phyloP scores from a whole-genome alignment of 495 filamentous ascomycete genomes.

The Aspergillus conjunctus region DNA sequence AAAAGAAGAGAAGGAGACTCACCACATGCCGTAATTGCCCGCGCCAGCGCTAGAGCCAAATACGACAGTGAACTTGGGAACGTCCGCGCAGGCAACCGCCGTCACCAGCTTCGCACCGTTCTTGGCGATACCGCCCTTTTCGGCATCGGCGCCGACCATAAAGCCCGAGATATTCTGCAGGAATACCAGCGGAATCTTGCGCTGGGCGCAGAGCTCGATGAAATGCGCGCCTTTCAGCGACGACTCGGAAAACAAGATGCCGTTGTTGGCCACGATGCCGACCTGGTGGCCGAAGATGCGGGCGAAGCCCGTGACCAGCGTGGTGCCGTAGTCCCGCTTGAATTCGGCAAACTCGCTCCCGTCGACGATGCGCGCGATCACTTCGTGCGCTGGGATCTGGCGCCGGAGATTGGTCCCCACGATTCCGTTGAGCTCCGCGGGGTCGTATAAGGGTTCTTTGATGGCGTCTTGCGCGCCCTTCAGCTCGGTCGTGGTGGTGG shows the following conservation, averaged over 20 bases:
- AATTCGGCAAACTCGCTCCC: slow-evolving; percentile 90
- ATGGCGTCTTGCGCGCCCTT: slow-evolving; percentile 31
- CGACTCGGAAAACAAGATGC: slow-evolving; percentile 91
- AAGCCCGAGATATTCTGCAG: slow-evolving; percentile 97
- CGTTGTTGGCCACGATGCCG: slow-evolving; percentile 95
- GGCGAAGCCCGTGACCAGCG: slow-evolving; percentile 91
- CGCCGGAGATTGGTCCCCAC: slow-evolving; percentile 85
- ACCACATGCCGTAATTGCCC: slow-evolving; percentile 84
- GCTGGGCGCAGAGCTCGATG: slow-evolving; percentile 93
- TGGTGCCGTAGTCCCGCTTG: slow-evolving; percentile 88
- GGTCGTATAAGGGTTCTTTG: slow-evolving; percentile 79
- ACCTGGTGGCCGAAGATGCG: slow-evolving; percentile 88
- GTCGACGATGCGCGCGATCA: slow-evolving; percentile 94
- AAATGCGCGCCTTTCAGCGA: slow-evolving; percentile 96
- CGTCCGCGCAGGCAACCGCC: slow-evolving; percentile 90
- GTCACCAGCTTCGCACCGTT: slow-evolving; percentile 97
- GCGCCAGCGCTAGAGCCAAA: slow-evolving; percentile 79
- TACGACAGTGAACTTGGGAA: slow-evolving; percentile 96
- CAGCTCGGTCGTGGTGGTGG: slow-evolving; percentile 27
- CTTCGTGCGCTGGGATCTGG: slow-evolving; percentile 81
- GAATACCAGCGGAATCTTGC: slow-evolving; percentile 87
- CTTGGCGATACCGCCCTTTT: slow-evolving; percentile 94
- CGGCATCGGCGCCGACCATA: slow-evolving; percentile 94
- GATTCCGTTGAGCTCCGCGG: slow-evolving; percentile 81
- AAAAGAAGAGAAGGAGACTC: slow-evolving; percentile 30